A percentile compares a stretch with the other conserved stretches of the same genome.
Conservation (phyloP, 1,139 yeast species). For the Diutina catenulata region DNA sequence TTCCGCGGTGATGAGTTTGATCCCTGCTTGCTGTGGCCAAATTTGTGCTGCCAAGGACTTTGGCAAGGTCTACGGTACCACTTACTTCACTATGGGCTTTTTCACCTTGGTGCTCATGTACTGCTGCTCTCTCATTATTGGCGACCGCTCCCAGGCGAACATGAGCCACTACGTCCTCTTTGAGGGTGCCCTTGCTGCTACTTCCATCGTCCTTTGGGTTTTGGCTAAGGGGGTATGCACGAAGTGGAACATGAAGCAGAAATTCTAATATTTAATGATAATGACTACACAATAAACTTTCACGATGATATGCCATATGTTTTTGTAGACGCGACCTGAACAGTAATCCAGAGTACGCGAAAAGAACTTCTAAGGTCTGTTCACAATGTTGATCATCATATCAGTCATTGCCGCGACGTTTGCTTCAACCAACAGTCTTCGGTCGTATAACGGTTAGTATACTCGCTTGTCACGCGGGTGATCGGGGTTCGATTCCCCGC, state of each 20-base stretch:
- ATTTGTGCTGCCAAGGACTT: neutral
- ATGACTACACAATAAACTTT: too few species aligned
- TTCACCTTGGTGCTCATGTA: neutral
- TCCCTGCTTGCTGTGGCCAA: constrained; percentile 15
- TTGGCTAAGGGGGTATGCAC: neutral
- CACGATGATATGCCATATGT: too few species aligned
- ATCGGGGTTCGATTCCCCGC: constrained; percentile 5
- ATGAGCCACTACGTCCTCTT: neutral
- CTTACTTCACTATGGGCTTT: neutral
- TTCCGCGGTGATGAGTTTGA: constrained; percentile 19
- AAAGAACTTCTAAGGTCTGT: too few species aligned
- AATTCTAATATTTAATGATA: too few species aligned
- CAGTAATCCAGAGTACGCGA: too few species aligned
- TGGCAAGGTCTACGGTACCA: neutral
- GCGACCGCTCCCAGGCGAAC: neutral
- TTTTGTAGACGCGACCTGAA: too few species aligned
- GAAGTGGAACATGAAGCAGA: too few species aligned
- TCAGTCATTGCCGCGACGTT: too few species aligned
- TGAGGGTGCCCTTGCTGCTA: neutral
- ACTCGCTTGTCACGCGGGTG: constrained; percentile 2
- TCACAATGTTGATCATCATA: too few species aligned
- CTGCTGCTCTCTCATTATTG: neutral
- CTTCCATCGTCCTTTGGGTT: neutral
- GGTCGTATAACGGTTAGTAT: constrained; percentile 4
- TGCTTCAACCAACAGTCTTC: too few species aligned